Base-by-base conservation (phyloP, 202 grass and related monocot genomes). In the Schoenoplectus triqueter region DNA sequence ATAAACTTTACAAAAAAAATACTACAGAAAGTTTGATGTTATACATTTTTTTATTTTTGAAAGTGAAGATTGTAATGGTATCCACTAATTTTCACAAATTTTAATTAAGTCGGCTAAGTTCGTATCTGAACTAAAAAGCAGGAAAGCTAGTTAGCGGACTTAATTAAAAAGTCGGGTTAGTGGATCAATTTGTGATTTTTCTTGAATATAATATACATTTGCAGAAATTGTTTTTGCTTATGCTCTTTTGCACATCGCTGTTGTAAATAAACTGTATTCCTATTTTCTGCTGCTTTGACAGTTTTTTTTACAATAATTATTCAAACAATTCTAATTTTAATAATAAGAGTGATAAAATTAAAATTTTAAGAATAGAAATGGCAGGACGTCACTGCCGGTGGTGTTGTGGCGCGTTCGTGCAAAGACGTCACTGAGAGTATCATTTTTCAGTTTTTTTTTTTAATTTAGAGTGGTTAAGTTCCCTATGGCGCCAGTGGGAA, bases 1-100 rank as follows among this genome's bases (percentile, higher is more conserved):
- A 22, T 21, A 13, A 81, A 19, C n/a, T 81, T 81, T 22, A 42
- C 20, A 41, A 70, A 69, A n/a, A 39, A 66, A 14, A 57, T 83
- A 54, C 48, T 42, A 78, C 50, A 78, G 48, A 31, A 77, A 77
- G 73, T 40, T 31, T 77, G 21, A 82, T 52, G 65, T 66, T 82
- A 69, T 67, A 15, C 19, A 15, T 11, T 40, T 56, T 76, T 40
- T 40, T 55, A 22, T 75, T 76, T 73, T 46, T n/a, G 10, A 48
- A 71, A 73, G 21, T 56, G 50, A 56, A 77, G 21, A 56, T 77
- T 55, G 19, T 55, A 77, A 56, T 40, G 67, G 13, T 70, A 70
- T 70, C 42, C 40, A 20, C 73, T 61, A 78, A 78, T 42, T 75
- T 74, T n/a, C 50, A 59, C 54, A 78, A 44, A 42, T 78, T 59